These are phyloP conservation scores for Chrysanthemum makinoi DNA, from an alignment of 129 eudicot species.

Conservation along the genomic window DNA sequence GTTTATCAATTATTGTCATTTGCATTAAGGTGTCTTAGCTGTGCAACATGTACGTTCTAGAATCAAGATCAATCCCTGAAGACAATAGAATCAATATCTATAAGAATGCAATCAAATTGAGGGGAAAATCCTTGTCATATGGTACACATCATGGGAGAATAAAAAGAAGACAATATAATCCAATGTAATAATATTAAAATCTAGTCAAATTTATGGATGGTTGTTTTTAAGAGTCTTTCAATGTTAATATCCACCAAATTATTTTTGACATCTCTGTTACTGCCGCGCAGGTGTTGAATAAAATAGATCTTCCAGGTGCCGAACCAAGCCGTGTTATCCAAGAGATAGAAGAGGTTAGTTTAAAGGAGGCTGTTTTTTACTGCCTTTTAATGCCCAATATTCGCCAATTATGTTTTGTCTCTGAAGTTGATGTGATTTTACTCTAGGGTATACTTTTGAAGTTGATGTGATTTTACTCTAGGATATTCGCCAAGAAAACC, in stretches of 20 bases:
- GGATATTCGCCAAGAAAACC: neutral
- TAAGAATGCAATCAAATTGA: neutral
- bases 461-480: constrained; percentile 21
- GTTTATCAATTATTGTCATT: constrained; percentile 5
- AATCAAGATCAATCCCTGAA: too few relatives aligned
- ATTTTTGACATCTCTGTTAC: constrained; percentile 1
- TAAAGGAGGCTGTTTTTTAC: neutral
- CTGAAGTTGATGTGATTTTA: constrained; percentile 23
- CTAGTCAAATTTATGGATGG: neutral
- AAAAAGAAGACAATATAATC: neutral
- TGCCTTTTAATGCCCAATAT: too few relatives aligned
- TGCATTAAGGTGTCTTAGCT: neutral
- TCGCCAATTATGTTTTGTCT: neutral
- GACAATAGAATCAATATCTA: too few relatives aligned
- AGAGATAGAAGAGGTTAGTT: constrained; percentile 98
- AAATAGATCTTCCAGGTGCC: constrained; percentile 99
- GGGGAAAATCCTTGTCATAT: too few relatives aligned
- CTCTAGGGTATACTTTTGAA: constrained; percentile 9
- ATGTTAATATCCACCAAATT: neutral
- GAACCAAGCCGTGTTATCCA: constrained; percentile 83
- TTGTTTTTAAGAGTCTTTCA: constrained; percentile 7
- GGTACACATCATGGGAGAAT: too few relatives aligned
- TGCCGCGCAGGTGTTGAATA: constrained; percentile 79
- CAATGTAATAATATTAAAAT: neutral
- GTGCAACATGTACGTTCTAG: too few relatives aligned